Conservation (phyloP, 257 asterid genomes). For the Phtheirospermum japonicum region DNA sequence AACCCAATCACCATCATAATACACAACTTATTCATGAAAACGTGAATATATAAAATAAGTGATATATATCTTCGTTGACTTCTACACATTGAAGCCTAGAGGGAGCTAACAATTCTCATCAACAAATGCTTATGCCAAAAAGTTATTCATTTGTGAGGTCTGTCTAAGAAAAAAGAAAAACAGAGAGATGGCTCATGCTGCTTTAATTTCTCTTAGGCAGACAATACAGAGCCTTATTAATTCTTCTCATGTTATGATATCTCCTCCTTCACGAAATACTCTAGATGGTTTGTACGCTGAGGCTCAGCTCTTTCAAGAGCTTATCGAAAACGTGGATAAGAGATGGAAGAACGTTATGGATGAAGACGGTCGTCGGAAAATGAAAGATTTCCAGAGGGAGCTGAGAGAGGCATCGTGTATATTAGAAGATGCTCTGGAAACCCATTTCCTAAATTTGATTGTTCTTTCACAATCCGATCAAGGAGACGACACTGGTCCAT, state of each 20-base stretch:
- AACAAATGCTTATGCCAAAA: too few relatives aligned
- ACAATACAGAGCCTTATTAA: not conserved
- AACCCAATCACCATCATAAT: too few relatives aligned
- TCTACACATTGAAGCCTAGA: too few relatives aligned
- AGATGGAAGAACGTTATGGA: not conserved
- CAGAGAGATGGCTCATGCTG: constrained; percentile 23
- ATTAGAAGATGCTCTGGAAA: constrained; percentile 13
- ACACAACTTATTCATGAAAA: too few relatives aligned
- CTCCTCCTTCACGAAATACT: not conserved
- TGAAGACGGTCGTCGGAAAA: not conserved
- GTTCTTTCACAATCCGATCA: not conserved
- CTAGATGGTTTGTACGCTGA: not conserved
- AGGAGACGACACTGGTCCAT: not conserved
- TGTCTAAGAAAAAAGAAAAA: too few relatives aligned
- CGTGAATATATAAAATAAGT: too few relatives aligned
- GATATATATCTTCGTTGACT: too few relatives aligned
- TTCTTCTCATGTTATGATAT: constrained; percentile 5
- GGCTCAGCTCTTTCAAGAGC: not conserved
- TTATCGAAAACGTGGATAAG: not conserved
- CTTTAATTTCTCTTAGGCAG: constrained; percentile 17
- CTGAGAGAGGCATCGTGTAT: constrained; percentile 10
- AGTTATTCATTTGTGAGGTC: too few relatives aligned
- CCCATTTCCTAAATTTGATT: constrained; percentile 5
- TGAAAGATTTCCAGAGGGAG: constrained; percentile 8
- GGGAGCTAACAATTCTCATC: too few relatives aligned